Percentiles rank a stretch among this genome's conserved stretches.
Evolutionary conservation across 257 asterid genomes (phyloP).

Genomic region (Hygrophila difformis): DNA sequence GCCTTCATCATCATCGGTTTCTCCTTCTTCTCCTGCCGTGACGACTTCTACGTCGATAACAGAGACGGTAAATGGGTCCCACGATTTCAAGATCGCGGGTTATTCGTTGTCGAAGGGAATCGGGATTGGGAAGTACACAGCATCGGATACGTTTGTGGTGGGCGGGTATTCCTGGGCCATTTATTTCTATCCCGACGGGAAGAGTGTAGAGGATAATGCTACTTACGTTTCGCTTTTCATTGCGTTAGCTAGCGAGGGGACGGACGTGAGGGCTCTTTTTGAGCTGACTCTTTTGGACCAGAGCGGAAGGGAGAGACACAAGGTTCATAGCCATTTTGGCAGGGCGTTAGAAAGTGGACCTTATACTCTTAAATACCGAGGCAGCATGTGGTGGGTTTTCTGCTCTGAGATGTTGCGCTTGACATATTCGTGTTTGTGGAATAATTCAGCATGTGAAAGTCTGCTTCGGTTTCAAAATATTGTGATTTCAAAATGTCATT

Average conservation of each 20-base stretch:
- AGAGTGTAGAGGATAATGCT: conserved; percentile 80
- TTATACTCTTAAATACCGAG: conserved; percentile 75
- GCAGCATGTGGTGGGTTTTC: conserved; percentile 91
- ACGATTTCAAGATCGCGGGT: conserved; percentile 76
- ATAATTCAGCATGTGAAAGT: conserved; percentile 3
- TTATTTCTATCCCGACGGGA: conserved; percentile 91
- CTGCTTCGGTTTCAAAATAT: neutral
- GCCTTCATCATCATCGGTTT: conserved; percentile 38
- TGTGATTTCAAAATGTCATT: conserved; percentile 4
- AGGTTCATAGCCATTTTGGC: conserved; percentile 93
- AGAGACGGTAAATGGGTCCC: conserved; percentile 78
- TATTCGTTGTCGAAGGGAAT: conserved; percentile 76
- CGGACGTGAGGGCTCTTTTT: conserved; percentile 86
- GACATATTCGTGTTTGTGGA: conserved; percentile 10
- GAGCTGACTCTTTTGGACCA: conserved; percentile 85
- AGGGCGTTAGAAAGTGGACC: conserved; percentile 96
- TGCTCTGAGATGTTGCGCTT: conserved; percentile 10
- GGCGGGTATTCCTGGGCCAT: conserved; percentile 95
- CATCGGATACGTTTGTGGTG: conserved; percentile 80
- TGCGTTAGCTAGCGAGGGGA: conserved; percentile 77
- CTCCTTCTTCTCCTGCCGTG: conserved; percentile 35
- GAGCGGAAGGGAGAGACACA: conserved; percentile 89
- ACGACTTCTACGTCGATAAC: conserved; percentile 70
- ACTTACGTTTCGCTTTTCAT: conserved; percentile 79
- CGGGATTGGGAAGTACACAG: conserved; percentile 78